These are phyloP conservation scores for Exsudoporus frostii DNA, from an alignment of 768 basidiomycete species.

Conservation along the genomic window DNA sequence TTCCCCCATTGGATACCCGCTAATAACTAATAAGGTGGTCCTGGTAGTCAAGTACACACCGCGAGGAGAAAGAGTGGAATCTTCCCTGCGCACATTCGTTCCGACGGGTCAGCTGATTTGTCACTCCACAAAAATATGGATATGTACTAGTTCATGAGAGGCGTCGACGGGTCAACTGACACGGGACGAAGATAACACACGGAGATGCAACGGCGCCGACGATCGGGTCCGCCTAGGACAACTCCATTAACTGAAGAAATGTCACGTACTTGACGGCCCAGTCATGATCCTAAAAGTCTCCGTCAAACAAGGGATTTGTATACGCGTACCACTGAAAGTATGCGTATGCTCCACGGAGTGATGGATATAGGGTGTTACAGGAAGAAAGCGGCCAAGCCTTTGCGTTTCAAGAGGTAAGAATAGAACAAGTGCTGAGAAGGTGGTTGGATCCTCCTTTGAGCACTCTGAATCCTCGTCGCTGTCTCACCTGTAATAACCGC, in stretches of 20 bases:
- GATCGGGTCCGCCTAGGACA: conserved; percentile 7
- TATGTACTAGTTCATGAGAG: background rate
- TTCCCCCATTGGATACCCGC: conserved; percentile 9
- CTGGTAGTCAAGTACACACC: conserved; percentile 14
- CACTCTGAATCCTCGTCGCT: background rate
- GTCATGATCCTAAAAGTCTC: background rate
- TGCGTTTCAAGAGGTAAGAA: conserved; percentile 5
- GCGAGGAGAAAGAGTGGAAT: conserved; percentile 19
- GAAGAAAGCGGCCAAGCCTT: background rate
- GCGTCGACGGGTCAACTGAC: conserved; percentile 1
- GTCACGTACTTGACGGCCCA: background rate
- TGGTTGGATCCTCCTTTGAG: background rate
- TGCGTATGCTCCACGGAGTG: conserved; percentile 1
- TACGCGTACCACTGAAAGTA: background rate
- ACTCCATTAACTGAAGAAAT: background rate
- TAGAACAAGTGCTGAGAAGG: background rate
- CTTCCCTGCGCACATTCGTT: conserved; percentile 6
- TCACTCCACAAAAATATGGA: background rate
- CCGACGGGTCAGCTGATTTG: conserved; percentile 9
- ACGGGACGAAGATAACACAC: background rate
- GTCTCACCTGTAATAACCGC: background rate
- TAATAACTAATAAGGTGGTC: conserved; percentile 6
- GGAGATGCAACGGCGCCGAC: conserved; percentile 5
- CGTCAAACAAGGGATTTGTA: background rate
- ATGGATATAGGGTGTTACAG: background rate